Conservation (phyloP, 805 yeast species). For the Komagataella mondaviorum region DNA sequence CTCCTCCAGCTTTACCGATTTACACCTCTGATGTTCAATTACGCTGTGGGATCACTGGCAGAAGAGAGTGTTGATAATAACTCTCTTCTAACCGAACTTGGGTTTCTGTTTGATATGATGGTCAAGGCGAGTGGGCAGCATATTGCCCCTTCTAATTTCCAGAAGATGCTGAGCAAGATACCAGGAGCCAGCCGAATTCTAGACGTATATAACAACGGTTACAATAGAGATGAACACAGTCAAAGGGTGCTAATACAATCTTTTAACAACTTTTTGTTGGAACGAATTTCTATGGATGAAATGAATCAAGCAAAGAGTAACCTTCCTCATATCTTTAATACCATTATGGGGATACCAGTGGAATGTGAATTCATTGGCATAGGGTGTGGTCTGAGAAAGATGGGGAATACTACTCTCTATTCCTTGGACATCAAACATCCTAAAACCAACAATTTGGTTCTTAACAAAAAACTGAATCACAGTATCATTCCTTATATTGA, state of each 20-base stretch:
- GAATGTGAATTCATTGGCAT: conserved; percentile 27
- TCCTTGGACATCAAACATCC: neutral
- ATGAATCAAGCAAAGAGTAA: conserved; percentile 12
- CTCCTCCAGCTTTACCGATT: conserved; percentile 70
- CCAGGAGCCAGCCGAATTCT: conserved; percentile 40
- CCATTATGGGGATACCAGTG: conserved; percentile 26
- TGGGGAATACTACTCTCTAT: conserved; percentile 15
- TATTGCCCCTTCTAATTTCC: conserved; percentile 75
- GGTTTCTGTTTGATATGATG: conserved; percentile 87
- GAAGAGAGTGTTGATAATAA: conserved; percentile 30
- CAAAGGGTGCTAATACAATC: conserved; percentile 32
- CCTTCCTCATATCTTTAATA: conserved; percentile 9
- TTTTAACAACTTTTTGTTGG: conserved; percentile 48
- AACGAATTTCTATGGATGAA: conserved; percentile 38
- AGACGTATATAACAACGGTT: conserved; percentile 35
- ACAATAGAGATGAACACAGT: conserved; percentile 26
- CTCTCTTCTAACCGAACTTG: conserved; percentile 67
- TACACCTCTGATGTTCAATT: conserved; percentile 60
- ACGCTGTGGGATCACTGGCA: conserved; percentile 41
- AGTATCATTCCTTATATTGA: conserved; percentile 47
- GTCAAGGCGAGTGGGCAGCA: conserved; percentile 65
- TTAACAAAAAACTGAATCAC: conserved; percentile 10
- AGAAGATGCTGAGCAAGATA: conserved; percentile 30
- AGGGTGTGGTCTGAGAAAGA: conserved; percentile 17
- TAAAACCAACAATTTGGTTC: neutral